Percentiles rank a stretch among this genome's conserved stretches.
Conservation (phyloP, 2,329 filamentous ascomycete genomes). For the Cladophialophora exuberans region DNA sequence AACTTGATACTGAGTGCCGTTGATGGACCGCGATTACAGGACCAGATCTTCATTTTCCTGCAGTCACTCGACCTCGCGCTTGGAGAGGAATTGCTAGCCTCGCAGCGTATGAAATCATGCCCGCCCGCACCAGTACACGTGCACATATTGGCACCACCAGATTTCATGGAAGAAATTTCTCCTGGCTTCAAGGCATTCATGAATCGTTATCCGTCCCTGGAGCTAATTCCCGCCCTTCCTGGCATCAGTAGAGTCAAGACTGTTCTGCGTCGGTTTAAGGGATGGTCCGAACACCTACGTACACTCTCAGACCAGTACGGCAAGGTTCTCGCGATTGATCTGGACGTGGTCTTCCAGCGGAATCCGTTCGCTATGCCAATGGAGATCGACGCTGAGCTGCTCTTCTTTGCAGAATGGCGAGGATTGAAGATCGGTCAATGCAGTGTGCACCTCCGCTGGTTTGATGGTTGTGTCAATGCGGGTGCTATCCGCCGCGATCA, state of each 20-base stretch:
- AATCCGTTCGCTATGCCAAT: constrained; percentile 16
- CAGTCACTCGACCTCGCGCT: constrained; percentile 14
- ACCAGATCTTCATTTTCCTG: constrained; percentile 20
- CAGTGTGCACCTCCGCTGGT: constrained; percentile 14
- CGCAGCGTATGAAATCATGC: constrained; percentile 4
- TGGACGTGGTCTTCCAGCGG: constrained; percentile 17
- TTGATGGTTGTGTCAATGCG: constrained; percentile 10
- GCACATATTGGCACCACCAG: constrained; percentile 52
- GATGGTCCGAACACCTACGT: constrained; percentile 12
- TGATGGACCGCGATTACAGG: constrained; percentile 8
- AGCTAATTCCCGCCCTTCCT: constrained; percentile 52
- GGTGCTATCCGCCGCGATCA: constrained; percentile 1
- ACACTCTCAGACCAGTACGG: neutral
- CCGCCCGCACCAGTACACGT: constrained; percentile 33
- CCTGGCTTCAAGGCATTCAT: constrained; percentile 51
- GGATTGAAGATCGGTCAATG: constrained; percentile 18
- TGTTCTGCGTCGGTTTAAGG: constrained; percentile 12
- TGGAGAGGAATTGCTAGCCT: neutral
- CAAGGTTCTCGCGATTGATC: constrained; percentile 8
- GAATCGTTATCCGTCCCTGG: constrained; percentile 45
- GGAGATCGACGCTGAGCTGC: constrained; percentile 4
- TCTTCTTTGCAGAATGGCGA: constrained; percentile 19
- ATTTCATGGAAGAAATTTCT: constrained; percentile 45
- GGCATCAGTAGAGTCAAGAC: constrained; percentile 50
- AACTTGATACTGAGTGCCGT: constrained; percentile 17